Conservation (phyloP, 169 alveolate genomes). For the Hammondia hammondi region DNA sequence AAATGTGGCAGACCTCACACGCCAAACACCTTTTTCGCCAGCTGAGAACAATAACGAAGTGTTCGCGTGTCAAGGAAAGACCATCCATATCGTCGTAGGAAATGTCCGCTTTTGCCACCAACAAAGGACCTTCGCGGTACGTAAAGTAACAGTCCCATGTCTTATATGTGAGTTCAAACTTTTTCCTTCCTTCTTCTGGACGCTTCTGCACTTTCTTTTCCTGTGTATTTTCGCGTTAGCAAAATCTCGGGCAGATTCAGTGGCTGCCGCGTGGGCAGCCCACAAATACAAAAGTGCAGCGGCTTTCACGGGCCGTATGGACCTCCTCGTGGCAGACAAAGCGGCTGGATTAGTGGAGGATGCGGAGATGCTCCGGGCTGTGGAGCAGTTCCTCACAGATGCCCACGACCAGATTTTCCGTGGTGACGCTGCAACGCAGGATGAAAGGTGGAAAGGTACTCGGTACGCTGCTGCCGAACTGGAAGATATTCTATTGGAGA, state of each 20-base stretch:
- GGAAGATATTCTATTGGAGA: neutral
- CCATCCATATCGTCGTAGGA: too few species aligned
- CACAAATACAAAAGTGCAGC: neutral
- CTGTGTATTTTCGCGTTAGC: neutral
- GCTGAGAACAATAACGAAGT: too few species aligned
- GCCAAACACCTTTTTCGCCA: too few species aligned
- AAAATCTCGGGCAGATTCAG: neutral
- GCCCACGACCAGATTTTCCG: neutral
- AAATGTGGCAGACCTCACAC: too few species aligned
- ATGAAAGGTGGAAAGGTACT: neutral
- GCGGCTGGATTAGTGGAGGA: neutral
- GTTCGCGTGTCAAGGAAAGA: too few species aligned
- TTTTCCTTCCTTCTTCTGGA: too few species aligned
- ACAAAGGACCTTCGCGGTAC: too few species aligned
- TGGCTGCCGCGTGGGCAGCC: neutral
- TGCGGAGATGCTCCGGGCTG: neutral
- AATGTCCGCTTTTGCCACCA: too few species aligned
- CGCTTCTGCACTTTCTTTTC: too few species aligned
- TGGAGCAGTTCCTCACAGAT: constrained; percentile 1
- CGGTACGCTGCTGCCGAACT: neutral
- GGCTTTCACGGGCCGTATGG: neutral
- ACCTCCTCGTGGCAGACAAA: neutral
- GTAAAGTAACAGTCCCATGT: too few species aligned
- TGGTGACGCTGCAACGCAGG: neutral
- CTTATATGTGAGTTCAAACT: too few species aligned